Evolutionary conservation across 495 filamentous ascomycete species (phyloP).

Genomic region (Penicillium subrubescens): DNA sequence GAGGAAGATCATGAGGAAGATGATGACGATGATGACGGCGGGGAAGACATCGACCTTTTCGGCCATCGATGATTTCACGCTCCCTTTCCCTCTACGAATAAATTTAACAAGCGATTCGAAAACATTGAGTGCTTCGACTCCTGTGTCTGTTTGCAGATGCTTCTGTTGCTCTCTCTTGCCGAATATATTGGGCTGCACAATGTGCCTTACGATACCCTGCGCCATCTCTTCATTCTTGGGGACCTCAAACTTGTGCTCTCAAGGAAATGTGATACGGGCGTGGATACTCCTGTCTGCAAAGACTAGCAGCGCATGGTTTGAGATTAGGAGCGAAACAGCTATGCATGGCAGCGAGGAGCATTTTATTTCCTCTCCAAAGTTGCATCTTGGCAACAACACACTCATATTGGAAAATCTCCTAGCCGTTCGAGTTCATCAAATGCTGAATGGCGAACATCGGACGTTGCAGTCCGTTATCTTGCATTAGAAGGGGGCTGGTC

Average conservation of each 20-base stretch:
- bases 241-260: not conserved
- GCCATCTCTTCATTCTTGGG: not conserved
- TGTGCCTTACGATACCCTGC: not conserved
- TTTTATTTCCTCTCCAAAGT: not conserved
- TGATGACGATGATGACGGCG: slow-evolving; percentile 54
- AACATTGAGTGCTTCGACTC: not conserved
- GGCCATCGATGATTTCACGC: slow-evolving; percentile 63
- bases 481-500: slow-evolving; percentile 5
- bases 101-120: not conserved
- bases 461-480: not conserved
- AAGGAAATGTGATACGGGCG: not conserved
- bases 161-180: not conserved
- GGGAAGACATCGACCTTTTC: slow-evolving; percentile 66
- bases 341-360: not conserved
- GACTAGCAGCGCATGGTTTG: not conserved
- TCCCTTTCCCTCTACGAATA: not conserved
- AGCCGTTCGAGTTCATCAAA: not conserved
- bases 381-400: not conserved
- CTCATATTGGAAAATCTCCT: not conserved
- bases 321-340: not conserved
- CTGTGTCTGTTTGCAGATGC: not conserved
- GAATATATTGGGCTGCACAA: not conserved
- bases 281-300: not conserved
- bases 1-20: slow-evolving; percentile 56
- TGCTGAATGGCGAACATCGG: not conserved